Base-by-base conservation (phyloP, 495 filamentous ascomycete species). In the Aspergillus heteromorphus region DNA sequence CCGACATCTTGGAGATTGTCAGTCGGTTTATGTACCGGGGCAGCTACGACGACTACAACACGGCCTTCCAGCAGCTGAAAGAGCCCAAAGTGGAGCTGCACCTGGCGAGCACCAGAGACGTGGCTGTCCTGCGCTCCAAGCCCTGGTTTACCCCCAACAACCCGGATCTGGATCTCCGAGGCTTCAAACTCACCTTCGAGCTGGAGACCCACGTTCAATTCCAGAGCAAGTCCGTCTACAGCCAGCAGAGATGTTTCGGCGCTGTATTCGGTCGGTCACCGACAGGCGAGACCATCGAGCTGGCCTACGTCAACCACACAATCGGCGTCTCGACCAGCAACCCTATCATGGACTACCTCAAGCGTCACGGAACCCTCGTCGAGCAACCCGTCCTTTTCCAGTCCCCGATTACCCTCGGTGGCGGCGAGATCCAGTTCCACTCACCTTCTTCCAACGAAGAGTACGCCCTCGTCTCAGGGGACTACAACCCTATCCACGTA, bases 311-410 rank as follows among this genome's bases (percentile, higher is more conserved):
- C 34, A n/a, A 38, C 34, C 34, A 38, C 34, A 41, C 34, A 1
- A 17, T 27, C 34, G 49, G 7, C 18, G 49, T 17, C 21, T 51
- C 23, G 16, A 41, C 20, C 20, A 41, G 36, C n/a, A 51, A 51
- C 17, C 49, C 49, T 6, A 40, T 51, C 8, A 41, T 51, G 34
- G 49, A 51, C 30, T 51, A 41, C n/a, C 49, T 51, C 10, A 25
- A 27, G 19, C 49, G 49, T 1, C 34, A 51, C 16, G 49, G 49
- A 11, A 25, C 31, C 16, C 19, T 40, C 7, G 34, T 19, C 2
- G 34, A 19, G 20, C 36, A 42, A 13, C 16, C 34, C 4, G 34
- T 41, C 20, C 14, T 30, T 4, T 40, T 51, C 9, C 49, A 25
- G 27, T n/a, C 16, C 0, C 34, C 49, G 1, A 25, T 36, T 19